Conservation (phyloP, 2,329 filamentous ascomycete genomes). For the Aspergillus eucalypticola region DNA sequence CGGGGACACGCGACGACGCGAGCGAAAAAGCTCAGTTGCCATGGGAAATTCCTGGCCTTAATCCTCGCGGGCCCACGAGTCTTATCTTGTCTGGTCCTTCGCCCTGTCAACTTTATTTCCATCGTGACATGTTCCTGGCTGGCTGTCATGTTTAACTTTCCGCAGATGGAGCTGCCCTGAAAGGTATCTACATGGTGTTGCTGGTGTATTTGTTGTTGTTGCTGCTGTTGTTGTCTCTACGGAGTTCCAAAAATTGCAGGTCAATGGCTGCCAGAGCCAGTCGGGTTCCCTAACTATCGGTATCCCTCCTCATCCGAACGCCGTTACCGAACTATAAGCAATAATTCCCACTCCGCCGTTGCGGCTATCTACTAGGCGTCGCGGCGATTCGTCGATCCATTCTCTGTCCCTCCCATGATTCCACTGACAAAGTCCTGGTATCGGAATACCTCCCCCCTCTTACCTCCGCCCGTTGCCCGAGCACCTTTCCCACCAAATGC, state of each 20-base stretch:
- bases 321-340: neutral
- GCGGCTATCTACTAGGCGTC: conserved; percentile 15
- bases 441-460: conserved; percentile 83
- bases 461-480: conserved; percentile 53
- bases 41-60: conserved; percentile 2
- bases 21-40: conserved; percentile 2
- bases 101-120: neutral
- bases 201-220: no score
- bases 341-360: neutral
- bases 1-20: conserved; percentile 25
- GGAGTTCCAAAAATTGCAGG: no score
- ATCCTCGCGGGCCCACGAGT: neutral
- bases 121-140: neutral
- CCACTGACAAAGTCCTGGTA: conserved; percentile 89
- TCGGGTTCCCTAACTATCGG: neutral
- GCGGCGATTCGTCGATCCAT: conserved; percentile 27
- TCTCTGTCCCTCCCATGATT: conserved; percentile 56
- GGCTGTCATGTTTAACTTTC: neutral
- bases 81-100: neutral
- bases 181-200: no score
- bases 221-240: no score
- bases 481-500: conserved; percentile 67
- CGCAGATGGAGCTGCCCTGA: no score
- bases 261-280: conserved; percentile 4
- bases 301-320: conserved; percentile 1